Conservation (phyloP, 768 basidiomycete species). For the Tricholoma saponaceum region DNA sequence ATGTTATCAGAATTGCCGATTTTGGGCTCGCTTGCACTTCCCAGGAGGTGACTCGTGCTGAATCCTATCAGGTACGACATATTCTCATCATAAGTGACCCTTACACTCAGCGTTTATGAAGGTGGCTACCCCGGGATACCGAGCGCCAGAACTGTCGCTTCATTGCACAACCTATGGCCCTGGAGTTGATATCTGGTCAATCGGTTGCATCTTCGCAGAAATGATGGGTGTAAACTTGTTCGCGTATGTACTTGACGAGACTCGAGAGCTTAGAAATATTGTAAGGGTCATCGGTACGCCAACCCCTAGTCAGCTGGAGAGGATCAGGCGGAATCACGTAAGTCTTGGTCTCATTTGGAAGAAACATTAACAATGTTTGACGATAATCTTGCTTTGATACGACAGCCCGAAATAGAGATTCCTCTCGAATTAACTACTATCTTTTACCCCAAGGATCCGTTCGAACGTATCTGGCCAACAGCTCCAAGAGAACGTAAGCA, state of each 20-base stretch:
- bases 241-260: too few species aligned
- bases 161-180: neutral
- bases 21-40: neutral
- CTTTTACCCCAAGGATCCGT: neutral
- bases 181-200: neutral
- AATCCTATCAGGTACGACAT: neutral
- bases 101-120: neutral
- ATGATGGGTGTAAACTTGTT: neutral
- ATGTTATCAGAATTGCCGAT: neutral
- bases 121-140: neutral
- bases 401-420: neutral
- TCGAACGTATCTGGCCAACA: neutral
- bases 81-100: neutral
- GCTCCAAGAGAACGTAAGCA: neutral
- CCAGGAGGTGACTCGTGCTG: neutral
- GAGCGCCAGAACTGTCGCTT: neutral
- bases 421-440: too few species aligned
- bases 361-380: too few species aligned
- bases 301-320: neutral
- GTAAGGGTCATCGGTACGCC: neutral
- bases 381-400: neutral
- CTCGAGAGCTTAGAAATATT: neutral
- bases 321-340: neutral
- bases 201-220: neutral
- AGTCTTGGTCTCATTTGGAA: neutral